Percentiles rank a stretch among this genome's conserved stretches.
phyloP scores from a whole-genome alignment of 345 rosid genomes.

The Boechera divaricarpa region DNA sequence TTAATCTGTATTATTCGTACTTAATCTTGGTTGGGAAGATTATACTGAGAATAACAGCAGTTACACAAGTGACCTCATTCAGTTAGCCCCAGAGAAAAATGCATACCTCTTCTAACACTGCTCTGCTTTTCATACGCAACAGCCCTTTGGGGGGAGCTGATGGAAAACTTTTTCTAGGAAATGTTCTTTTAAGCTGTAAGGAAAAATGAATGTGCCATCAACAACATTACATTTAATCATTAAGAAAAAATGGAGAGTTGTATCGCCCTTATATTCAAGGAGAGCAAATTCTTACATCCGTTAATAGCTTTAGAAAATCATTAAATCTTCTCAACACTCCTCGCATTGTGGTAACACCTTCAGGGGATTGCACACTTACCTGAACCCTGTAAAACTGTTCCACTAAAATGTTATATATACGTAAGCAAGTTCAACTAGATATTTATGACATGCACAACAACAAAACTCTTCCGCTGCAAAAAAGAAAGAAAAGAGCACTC shows the following conservation, averaged over 20 bases:
- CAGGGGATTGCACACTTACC: slow-evolving; percentile 89
- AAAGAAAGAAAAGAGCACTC: slow-evolving; percentile 3
- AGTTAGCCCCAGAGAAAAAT: slow-evolving; percentile 29
- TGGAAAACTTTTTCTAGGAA: slow-evolving; percentile 79
- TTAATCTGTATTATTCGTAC: not conserved
- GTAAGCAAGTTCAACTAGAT: slow-evolving; percentile 10
- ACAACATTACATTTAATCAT: not conserved
- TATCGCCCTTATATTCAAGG: not conserved
- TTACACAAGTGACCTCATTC: slow-evolving; percentile 15
- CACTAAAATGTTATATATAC: slow-evolving; percentile 31
- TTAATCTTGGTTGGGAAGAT: not conserved
- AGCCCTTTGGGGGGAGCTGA: slow-evolving; percentile 97
- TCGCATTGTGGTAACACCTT: slow-evolving; percentile 71
- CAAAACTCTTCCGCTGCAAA: slow-evolving; percentile 8
- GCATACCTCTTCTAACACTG: slow-evolving; percentile 91
- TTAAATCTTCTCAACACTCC: slow-evolving; percentile 92
- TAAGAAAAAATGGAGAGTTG: slow-evolving; percentile 5
- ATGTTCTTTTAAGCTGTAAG: slow-evolving; percentile 77
- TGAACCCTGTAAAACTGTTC: slow-evolving; percentile 99
- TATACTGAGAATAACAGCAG: slow-evolving; percentile 20
- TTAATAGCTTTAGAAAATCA: slow-evolving; percentile 82
- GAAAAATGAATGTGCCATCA: slow-evolving; percentile 32
- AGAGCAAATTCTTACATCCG: slow-evolving; percentile 65
- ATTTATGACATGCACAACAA: not conserved
- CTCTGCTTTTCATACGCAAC: slow-evolving; percentile 86